phyloP scores from a whole-genome alignment of 257 asterid genomes.

The Solanum bukasovii region DNA sequence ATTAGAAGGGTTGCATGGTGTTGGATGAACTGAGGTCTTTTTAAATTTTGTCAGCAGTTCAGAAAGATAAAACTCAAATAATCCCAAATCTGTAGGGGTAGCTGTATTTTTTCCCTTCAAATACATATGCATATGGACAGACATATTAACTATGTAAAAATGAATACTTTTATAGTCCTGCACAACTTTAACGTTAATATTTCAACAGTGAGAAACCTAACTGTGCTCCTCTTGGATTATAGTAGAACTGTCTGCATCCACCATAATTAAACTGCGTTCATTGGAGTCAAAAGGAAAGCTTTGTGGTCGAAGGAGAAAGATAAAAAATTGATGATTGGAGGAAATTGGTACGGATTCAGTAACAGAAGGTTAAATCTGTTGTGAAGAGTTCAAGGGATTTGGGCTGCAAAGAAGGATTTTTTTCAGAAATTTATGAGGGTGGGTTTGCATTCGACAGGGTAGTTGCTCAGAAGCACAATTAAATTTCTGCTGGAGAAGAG shows the following conservation, averaged over 20 bases:
- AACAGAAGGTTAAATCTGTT: background rate
- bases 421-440: background rate
- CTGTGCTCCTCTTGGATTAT: background rate
- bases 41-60: background rate
- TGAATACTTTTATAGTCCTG: background rate
- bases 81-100: background rate
- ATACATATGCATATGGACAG: background rate
- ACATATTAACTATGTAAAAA: background rate
- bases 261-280: background rate
- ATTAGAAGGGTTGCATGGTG: background rate
- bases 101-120: background rate
- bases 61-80: background rate
- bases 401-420: background rate
- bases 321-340: background rate
- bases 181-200: background rate
- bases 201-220: background rate
- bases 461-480: background rate
- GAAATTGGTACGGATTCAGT: background rate
- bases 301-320: background rate
- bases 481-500: background rate
- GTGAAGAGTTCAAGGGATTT: background rate
- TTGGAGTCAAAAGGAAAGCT: background rate
- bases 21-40: background rate
- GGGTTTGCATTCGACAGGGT: background rate
- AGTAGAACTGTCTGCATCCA: background rate